Percentiles rank a stretch among this genome's conserved stretches.
phyloP scores from a whole-genome alignment of 2,329 filamentous ascomycete genomes.

The Cordyceps pruinosa region DNA sequence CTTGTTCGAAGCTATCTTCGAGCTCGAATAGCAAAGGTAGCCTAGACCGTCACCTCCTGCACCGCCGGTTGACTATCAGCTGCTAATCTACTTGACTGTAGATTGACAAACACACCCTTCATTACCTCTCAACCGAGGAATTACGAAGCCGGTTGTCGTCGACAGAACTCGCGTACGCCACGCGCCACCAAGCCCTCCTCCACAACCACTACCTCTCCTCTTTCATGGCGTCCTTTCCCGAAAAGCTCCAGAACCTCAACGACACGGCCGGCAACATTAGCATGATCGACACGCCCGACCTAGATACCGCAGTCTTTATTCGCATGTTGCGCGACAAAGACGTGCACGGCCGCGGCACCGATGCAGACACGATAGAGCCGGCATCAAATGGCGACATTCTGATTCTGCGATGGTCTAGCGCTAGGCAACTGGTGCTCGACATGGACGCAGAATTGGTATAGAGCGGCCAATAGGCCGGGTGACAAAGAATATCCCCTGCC shows the following conservation, averaged over 20 bases:
- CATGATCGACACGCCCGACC: constrained; percentile 87
- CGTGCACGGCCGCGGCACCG: constrained; percentile 55
- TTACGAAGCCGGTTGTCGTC: constrained; percentile 61
- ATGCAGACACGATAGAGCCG: constrained; percentile 54
- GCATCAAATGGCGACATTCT: constrained; percentile 57
- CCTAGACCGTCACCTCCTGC: background rate
- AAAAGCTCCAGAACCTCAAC: constrained; percentile 73
- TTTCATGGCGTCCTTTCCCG: constrained; percentile 78
- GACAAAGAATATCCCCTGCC: background rate
- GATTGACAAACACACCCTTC: constrained; percentile 71
- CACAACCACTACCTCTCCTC: constrained; percentile 78
- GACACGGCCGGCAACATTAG: constrained; percentile 82
- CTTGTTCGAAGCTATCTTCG: constrained; percentile 77
- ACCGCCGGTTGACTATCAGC: constrained; percentile 10
- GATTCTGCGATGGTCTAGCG: constrained; percentile 68
- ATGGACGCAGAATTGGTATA: constrained; percentile 54
- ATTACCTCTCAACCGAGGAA: constrained; percentile 56
- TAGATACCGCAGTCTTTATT: constrained; percentile 78
- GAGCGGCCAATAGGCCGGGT: constrained; percentile 18
- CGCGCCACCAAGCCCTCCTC: constrained; percentile 75
- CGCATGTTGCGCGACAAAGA: constrained; percentile 58
- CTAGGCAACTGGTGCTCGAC: constrained; percentile 51
- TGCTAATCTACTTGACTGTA: constrained; percentile 24
- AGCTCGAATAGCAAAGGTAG: constrained; percentile 77
- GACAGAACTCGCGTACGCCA: constrained; percentile 75